These are phyloP conservation scores for Aspergillus fischeri DNA, from an alignment of 2,329 filamentous ascomycete genomes.

Conservation along the genomic window DNA sequence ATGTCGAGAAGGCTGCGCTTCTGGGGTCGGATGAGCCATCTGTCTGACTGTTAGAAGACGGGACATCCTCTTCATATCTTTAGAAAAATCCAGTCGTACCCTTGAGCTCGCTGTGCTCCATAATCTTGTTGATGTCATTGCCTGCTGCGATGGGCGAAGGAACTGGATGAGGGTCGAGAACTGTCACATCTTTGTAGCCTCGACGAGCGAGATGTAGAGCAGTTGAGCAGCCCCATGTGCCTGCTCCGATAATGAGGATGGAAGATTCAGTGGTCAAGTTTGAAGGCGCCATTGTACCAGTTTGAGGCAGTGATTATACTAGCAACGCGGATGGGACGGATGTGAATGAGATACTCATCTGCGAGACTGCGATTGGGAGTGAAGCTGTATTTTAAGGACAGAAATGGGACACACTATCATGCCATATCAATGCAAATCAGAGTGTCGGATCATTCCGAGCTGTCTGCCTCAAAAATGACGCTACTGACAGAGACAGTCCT, in stretches of 20 bases:
- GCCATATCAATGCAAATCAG: background rate
- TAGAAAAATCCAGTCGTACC: constrained; percentile 15
- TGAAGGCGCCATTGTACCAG: background rate
- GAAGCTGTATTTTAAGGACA: constrained; percentile 2
- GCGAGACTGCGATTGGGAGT: background rate
- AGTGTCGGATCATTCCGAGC: background rate
- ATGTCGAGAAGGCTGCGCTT: constrained; percentile 21
- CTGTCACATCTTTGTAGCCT: constrained; percentile 47
- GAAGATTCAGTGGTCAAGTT: constrained; percentile 11
- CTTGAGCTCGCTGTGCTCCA: constrained; percentile 34
- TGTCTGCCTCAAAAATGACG: background rate
- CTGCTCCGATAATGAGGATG: constrained; percentile 46
- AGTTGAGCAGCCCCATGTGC: constrained; percentile 51
- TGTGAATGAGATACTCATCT: background rate
- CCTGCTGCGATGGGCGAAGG: constrained; percentile 47
- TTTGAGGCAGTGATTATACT: background rate
- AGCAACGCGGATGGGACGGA: background rate
- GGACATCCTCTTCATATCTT: too few species aligned
- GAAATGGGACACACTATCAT: background rate
- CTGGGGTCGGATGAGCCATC: constrained; percentile 12
- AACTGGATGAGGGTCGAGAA: constrained; percentile 46
- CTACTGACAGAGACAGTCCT: background rate
- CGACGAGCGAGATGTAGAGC: constrained; percentile 49
- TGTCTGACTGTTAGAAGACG: constrained; percentile 6
- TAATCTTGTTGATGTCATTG: constrained; percentile 51